These are phyloP conservation scores for Cymbomonas tetramitiformis DNA, from an alignment of 139 green algal genomes.

Conservation along the genomic window DNA sequence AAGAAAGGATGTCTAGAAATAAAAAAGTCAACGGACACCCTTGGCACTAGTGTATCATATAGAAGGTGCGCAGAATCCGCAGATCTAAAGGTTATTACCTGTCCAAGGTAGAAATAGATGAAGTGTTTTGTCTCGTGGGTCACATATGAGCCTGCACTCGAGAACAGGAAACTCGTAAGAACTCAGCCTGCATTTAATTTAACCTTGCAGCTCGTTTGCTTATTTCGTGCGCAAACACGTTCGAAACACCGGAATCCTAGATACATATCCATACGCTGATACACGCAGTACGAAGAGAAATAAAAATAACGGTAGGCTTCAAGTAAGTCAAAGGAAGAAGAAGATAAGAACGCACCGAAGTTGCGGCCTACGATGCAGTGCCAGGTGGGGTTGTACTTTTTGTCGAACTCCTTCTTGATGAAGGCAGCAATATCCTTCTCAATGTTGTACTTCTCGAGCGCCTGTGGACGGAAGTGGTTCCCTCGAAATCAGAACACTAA, in stretches of 20 bases:
- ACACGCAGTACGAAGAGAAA: too few species aligned
- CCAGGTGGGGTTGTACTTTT: conserved; percentile 91
- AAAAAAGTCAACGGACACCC: too few species aligned
- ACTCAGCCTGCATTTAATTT: not conserved
- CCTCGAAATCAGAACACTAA: not conserved
- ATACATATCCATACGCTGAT: too few species aligned
- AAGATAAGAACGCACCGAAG: conserved; percentile 79
- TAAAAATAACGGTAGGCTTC: too few species aligned
- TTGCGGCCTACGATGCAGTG: conserved; percentile 95
- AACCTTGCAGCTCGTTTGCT: too few species aligned
- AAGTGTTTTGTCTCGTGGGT: conserved; percentile 97
- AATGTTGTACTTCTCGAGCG: conserved; percentile 87
- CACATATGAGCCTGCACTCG: conserved; percentile 77
- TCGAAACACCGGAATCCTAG: conserved; percentile 2
- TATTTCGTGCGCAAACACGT: too few species aligned
- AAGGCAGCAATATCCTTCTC: conserved; percentile 97
- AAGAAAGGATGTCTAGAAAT: too few species aligned
- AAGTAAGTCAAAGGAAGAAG: too few species aligned
- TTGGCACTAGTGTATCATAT: not conserved
- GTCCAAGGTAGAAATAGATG: conserved; percentile 78
- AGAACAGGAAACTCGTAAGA: not conserved
- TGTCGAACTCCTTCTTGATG: conserved; percentile 99
- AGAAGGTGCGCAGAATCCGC: not conserved
- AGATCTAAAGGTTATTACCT: too few species aligned
- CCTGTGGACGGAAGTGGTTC: too few species aligned